A percentile compares a stretch with the other conserved stretches of the same genome.
phyloP scores from a whole-genome alignment of 495 filamentous ascomycete species.

The Aspergillus biplanus region DNA sequence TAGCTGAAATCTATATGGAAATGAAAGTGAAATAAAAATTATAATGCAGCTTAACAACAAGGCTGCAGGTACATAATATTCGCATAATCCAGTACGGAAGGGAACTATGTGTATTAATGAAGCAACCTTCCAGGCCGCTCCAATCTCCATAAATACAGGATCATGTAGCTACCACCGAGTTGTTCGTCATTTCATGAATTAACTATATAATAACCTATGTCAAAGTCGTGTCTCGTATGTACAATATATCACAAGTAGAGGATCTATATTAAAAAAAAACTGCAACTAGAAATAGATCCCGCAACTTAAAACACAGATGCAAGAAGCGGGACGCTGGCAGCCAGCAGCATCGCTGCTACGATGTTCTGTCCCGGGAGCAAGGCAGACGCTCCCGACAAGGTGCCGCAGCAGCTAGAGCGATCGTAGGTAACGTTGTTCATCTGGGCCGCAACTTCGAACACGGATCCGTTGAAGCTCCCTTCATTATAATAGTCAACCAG shows the following conservation, averaged over 20 bases:
- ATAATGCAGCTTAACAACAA: too few species aligned
- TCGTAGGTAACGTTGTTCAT: conserved; percentile 85
- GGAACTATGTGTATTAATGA: too few species aligned
- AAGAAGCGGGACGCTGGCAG: conserved; percentile 32
- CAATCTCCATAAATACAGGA: too few species aligned
- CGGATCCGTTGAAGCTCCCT: conserved; percentile 73
- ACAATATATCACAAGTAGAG: conserved; percentile 13
- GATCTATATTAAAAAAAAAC: conserved; percentile 16
- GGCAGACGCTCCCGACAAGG: conserved; percentile 34
- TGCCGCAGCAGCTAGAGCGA: conserved; percentile 71
- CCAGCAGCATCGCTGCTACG: too few species aligned
- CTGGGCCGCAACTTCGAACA: conserved; percentile 86
- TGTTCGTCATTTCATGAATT: conserved; percentile 21
- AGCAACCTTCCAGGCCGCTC: too few species aligned
- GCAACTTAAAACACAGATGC: conserved; percentile 30
- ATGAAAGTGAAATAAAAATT: not conserved
- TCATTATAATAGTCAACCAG: conserved; percentile 88
- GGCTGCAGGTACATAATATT: too few species aligned
- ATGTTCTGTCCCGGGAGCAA: conserved; percentile 25
- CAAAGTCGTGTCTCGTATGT: conserved; percentile 19
- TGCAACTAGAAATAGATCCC: conserved; percentile 29
- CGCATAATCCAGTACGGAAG: too few species aligned
- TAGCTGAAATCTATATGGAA: not conserved
- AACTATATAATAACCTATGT: conserved; percentile 1
- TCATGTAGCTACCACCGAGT: too few species aligned